phyloP scores from a whole-genome alignment of 345 rosid species.

The Rhodomyrtus tomentosa region DNA sequence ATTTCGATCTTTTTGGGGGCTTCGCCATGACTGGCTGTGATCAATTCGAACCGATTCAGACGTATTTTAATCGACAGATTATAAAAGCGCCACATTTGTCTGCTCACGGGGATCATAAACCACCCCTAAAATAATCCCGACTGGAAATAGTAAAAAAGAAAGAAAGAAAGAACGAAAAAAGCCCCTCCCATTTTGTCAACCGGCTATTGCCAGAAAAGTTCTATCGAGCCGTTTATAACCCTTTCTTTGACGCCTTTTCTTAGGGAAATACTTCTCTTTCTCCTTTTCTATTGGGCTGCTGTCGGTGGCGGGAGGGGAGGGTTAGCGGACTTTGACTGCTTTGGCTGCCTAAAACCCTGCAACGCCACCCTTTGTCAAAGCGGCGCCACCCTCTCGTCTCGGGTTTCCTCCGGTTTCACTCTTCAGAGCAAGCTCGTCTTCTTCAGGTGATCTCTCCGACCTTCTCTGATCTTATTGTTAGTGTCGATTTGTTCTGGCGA shows the following conservation, averaged over 20 bases:
- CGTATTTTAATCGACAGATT: background rate
- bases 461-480: background rate
- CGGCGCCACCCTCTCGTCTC: background rate
- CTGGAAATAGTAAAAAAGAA: background rate
- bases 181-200: too few relatives aligned
- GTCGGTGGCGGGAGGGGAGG: too few relatives aligned
- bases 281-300: background rate
- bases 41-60: background rate
- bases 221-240: background rate
- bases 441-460: background rate
- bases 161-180: too few relatives aligned
- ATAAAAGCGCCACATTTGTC: fast-evolving
- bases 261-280: background rate
- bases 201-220: too few relatives aligned
- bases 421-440: background rate
- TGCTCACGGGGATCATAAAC: background rate
- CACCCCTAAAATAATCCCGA: background rate
- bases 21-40: background rate
- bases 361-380: background rate
- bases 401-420: background rate
- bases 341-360: background rate
- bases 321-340: background rate
- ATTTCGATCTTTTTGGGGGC: background rate
- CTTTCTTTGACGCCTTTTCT: background rate
- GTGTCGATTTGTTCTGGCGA: background rate